Evolutionary conservation across 805 yeast genomes (phyloP), one percentile per base, ranked within the genome.

Genomic region (Yarrowia phangngaensis): DNA sequence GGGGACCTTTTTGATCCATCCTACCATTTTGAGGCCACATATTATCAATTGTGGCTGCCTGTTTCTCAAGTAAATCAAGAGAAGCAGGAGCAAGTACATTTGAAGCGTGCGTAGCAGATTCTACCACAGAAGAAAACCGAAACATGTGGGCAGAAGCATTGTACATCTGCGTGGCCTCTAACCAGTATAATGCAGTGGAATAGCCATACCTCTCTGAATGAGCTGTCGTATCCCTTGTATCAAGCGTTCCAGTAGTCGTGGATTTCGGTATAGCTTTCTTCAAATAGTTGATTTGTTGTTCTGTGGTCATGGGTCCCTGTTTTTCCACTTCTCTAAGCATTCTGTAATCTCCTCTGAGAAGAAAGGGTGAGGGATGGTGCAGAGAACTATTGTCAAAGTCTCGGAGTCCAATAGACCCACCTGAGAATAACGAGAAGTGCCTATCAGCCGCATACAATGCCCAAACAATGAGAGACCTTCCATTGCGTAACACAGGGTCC

Each of bases 11-110:
- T n/a, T 30, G 35, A 22, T 41, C 35, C 35, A 41, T 41, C 35
- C 23, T 34, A 17, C 48, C 34, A 26, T 41, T 29, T 15, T 20
- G 35, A 12, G 48, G 48, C 48, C 48, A 41, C 34, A 41, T 29
- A 11, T 8, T 8, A 16, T 29, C 34, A 20, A 41, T 41, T 20
- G 48, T 29, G 7, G 34, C 26, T 5, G 35, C 28, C 29, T 41
- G 48, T 20, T 41, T 41, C 22, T 41, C 48, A 20, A 41, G 20
- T 3, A 41, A 35, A 11, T 41, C 35, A 12, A 41, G 48, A 8
- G 48, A 41, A 6, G 34, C 28, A 16, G 48, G 35, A 9, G 34
- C 48, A 15, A 41, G 48, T 16, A 30, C 48, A 13, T 20, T 29
- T 23, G 48, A 41, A 6, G 48, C 35, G 23, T 41, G 48, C 4